Evolutionary conservation across 1,139 yeast genomes (phyloP), one percentile per base, ranked within the genome.

Genomic region (Protomyces inundatus): DNA sequence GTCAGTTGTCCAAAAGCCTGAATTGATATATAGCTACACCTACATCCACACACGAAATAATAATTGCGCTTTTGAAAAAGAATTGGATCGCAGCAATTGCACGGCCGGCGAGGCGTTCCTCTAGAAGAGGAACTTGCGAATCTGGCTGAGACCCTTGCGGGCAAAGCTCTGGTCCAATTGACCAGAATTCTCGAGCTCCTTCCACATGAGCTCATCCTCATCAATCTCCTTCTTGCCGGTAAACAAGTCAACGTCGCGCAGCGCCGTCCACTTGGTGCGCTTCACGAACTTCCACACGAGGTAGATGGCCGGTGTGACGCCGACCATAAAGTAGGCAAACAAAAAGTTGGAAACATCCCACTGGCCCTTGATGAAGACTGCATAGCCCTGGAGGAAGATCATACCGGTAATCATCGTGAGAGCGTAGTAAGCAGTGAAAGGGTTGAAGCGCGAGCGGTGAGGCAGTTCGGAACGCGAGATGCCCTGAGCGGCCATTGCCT

Each of bases 331-430:
- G 37, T 58, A 58, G 35, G 62, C 40, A 35, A 58, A 58, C 55
- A 84, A 81, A 73, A 84, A 87, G 86, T 76, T 89, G 81, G 80
- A 85, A 85, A 32, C 91, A 90, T 66, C 86, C 58, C 58, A 60
- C 6, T 35, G 36, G 6, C 60, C 56, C n/a, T 52, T 36, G 35
- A 58, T 33, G 64, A 88, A 88, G 0, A 84, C 87, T 4, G 82
- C 76, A 73, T 86, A 88, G 9, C 93, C 90, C 66, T 84, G 81
- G 33, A 85, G 74, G 67, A 86, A 80, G 51, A 84, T 80, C 89
- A 88, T 85, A 36, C 81, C 74, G 69, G 87, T 80, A 53, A 85
- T 77, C 36, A 81, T 71, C 59, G 80, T 75, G 2, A 78, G 67
- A 0, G 77, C 77, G 57, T 78, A 67, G 64, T 71, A 71, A 14